Evolutionary conservation across 176 grass and related monocot species (phyloP).

Genomic region (Carex parvula): DNA sequence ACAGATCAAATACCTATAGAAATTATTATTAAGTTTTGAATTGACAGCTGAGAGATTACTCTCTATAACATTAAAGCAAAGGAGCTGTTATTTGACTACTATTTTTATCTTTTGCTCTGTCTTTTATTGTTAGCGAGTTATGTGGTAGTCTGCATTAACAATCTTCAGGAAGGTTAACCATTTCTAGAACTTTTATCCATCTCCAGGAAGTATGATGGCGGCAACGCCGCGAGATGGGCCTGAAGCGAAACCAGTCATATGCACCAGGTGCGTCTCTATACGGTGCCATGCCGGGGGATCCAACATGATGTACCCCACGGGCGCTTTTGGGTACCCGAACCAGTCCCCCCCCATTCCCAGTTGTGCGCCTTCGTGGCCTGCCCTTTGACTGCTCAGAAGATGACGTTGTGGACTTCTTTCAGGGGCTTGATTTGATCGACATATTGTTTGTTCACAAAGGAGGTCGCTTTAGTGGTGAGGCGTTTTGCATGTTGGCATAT

Average conservation of each 20-base stretch:
- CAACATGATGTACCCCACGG: conserved; percentile 24
- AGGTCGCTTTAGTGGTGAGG: conserved; percentile 44
- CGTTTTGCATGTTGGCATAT: conserved; percentile 37
- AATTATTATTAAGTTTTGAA: not conserved
- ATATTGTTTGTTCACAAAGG: conserved; percentile 43
- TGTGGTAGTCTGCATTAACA: not conserved
- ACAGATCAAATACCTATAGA: not conserved
- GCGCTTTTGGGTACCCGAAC: conserved; percentile 23
- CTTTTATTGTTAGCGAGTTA: not conserved
- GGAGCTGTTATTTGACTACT: not conserved
- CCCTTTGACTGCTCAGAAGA: conserved; percentile 42
- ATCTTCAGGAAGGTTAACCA: not conserved
- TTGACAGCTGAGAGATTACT: not conserved
- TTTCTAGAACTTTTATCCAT: not conserved
- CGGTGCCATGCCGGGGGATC: not conserved
- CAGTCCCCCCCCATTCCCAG: conserved; percentile 36
- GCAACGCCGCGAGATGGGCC: not conserved
- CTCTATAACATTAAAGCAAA: not conserved
- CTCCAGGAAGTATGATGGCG: conserved; percentile 14
- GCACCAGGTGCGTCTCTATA: not conserved
- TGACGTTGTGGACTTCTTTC: conserved; percentile 41
- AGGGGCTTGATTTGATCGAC: conserved; percentile 39
- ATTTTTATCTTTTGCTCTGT: not conserved
- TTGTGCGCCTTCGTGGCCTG: conserved; percentile 40
- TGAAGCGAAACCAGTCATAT: conserved; percentile 7